A percentile compares a stretch with the other conserved stretches of the same genome.
Conservation (phyloP, 2,329 filamentous ascomycete genomes). For the Talaromyces sp. region DNA sequence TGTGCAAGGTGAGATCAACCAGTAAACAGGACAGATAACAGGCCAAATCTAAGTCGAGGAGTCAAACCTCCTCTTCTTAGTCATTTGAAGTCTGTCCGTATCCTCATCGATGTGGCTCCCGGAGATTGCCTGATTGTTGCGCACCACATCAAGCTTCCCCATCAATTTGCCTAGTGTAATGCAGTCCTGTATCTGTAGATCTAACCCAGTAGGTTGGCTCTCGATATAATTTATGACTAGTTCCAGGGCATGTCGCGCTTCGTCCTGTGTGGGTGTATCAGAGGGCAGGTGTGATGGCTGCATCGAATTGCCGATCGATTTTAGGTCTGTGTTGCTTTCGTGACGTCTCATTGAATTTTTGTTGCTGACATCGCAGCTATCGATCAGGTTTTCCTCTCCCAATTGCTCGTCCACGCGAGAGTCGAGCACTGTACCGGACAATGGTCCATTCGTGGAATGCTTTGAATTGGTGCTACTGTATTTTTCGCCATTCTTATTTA, state of each 20-base stretch:
- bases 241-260: slow-evolving; percentile 75
- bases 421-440: slow-evolving; percentile 44
- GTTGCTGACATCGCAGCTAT: slow-evolving; percentile 17
- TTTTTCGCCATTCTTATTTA: slow-evolving; percentile 45
- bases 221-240: slow-evolving; percentile 78
- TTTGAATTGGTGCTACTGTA: slow-evolving; percentile 45
- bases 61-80: slow-evolving; percentile 45
- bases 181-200: slow-evolving; percentile 65
- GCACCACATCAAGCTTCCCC: slow-evolving; percentile 73
- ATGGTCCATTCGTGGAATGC: slow-evolving; percentile 37
- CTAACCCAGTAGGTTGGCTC: slow-evolving; percentile 61
- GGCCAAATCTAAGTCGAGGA: slow-evolving; percentile 35
- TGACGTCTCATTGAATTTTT: slow-evolving; percentile 39
- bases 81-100: slow-evolving; percentile 36
- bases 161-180: slow-evolving; percentile 73
- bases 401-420: slow-evolving; percentile 48
- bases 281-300: slow-evolving; percentile 41
- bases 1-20: no score
- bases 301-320: slow-evolving; percentile 32
- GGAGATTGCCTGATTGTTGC: slow-evolving; percentile 39
- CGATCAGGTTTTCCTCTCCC: slow-evolving; percentile 10
- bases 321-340: slow-evolving; percentile 42
- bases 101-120: slow-evolving; percentile 43
- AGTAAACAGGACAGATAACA: no score
- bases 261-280: slow-evolving; percentile 71